Evolutionary conservation across 441 rosid genomes (phyloP), one percentile per base, ranked within the genome.

Genomic region (Arabidopsis lyrata): DNA sequence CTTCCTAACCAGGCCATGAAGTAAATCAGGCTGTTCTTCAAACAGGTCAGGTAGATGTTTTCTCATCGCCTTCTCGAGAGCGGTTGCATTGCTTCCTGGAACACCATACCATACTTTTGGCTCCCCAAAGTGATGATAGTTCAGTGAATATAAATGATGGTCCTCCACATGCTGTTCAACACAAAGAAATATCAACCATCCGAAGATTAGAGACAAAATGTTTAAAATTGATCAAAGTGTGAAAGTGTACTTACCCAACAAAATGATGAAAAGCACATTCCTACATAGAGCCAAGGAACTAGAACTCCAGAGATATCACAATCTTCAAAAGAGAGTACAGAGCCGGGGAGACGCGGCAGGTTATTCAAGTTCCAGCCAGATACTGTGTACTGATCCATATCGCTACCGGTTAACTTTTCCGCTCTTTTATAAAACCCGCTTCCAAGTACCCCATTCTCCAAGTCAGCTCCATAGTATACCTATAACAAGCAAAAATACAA

Each of bases 261-360:
- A 83, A 94, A 94, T 49, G 98, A 91, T 0, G 98, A 94, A 76
- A 94, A 91, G 65, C 98, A 94, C 92, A 88, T 94, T 79, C 98
- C 98, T 20, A 91, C 80, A 48, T 91, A 94, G 49, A 94, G 92
- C 98, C 98, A 91, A 14, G 98, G 98, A 62, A 94, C 96, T 54
- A 91, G 61, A 63, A 94, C 98, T 77, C 98, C 98, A 1, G 98
- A 94, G 80, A 94, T 85, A 79, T 94, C 95, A 41, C 95, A 81
- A 74, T 83, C 95, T 78, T 94, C 98, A 74, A 91, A 94, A 71
- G 86, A 81, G 56, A 94, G 85, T 14, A 89, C 93, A 16, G 97
- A 94, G 75, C 97, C 97, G 29, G 91, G 88, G 50, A 94, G 82
- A 58, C 98, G 98, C 0, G 98, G 97, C 52, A 94, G 77, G 76